Conservation (phyloP, 2,329 filamentous ascomycete species). For the Penicillium rolfsii region DNA sequence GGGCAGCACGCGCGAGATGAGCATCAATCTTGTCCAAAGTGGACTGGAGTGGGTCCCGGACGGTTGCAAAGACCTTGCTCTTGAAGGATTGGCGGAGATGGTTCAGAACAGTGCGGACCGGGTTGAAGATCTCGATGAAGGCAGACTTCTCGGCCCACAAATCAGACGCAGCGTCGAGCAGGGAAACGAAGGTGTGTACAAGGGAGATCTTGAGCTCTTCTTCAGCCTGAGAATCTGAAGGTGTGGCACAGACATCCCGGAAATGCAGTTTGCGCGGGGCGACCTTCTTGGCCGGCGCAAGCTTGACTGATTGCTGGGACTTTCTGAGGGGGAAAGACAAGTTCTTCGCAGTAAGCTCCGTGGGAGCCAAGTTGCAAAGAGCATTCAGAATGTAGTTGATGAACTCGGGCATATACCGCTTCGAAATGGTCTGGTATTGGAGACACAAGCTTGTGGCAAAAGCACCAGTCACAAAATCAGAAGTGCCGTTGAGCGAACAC, state of each 20-base stretch:
- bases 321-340: slow-evolving; percentile 66
- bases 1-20: slow-evolving; percentile 61
- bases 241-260: slow-evolving; percentile 54
- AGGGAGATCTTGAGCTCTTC: slow-evolving; percentile 62
- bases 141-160: slow-evolving; percentile 74
- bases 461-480: slow-evolving; percentile 72
- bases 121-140: slow-evolving; percentile 78
- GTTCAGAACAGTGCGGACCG: slow-evolving; percentile 61
- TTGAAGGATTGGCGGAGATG: slow-evolving; percentile 62
- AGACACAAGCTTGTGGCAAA: slow-evolving; percentile 79
- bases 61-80: slow-evolving; percentile 52
- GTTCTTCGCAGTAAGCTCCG: slow-evolving; percentile 50
- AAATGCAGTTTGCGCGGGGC: slow-evolving; percentile 60
- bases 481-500: slow-evolving; percentile 66
- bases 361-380: slow-evolving; percentile 67
- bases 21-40: slow-evolving; percentile 43
- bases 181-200: slow-evolving; percentile 63
- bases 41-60: slow-evolving; percentile 35
- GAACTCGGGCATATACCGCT: slow-evolving; percentile 86
- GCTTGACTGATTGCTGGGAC: slow-evolving; percentile 56
- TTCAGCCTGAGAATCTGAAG: slow-evolving; percentile 29
- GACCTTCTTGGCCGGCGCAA: slow-evolving; percentile 42
- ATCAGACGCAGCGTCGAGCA: slow-evolving; percentile 70
- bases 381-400: slow-evolving; percentile 80
- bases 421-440: slow-evolving; percentile 81